These are phyloP conservation scores for Filobasidium wieringae DNA, from an alignment of 768 basidiomycete species.

Conservation along the genomic window DNA sequence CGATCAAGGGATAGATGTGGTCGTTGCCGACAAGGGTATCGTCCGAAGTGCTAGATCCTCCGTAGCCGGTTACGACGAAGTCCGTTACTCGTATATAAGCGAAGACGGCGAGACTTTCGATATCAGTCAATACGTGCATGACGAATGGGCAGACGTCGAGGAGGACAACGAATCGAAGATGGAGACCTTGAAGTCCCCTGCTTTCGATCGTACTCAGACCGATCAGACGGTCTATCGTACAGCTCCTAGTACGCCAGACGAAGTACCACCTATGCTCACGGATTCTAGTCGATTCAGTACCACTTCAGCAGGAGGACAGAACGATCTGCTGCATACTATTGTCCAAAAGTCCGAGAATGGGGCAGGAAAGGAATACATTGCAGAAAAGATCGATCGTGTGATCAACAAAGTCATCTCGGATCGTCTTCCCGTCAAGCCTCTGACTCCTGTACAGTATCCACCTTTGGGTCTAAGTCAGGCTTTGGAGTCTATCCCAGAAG, in stretches of 20 bases:
- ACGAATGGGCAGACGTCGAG: constrained; percentile 51
- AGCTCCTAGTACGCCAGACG: constrained; percentile 32
- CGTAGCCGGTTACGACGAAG: constrained; percentile 47
- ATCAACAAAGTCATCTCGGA: constrained; percentile 37
- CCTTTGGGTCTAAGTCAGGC: background rate
- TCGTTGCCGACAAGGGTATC: constrained; percentile 70
- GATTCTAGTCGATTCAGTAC: background rate
- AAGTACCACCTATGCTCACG: background rate
- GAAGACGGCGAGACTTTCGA: constrained; percentile 82
- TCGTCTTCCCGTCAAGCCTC: background rate
- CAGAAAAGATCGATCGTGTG: constrained; percentile 39
- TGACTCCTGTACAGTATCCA: background rate
- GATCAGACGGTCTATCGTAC: constrained; percentile 34
- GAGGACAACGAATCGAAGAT: constrained; percentile 10
- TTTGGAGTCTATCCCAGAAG: background rate
- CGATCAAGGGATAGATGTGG: constrained; percentile 74
- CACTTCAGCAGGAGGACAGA: constrained; percentile 1
- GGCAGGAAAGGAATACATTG: constrained; percentile 23
- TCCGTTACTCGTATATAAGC: constrained; percentile 89
- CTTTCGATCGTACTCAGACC: constrained; percentile 16
- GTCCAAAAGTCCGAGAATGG: constrained; percentile 20
- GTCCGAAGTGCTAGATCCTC: constrained; percentile 66
- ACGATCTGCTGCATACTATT: constrained; percentile 36
- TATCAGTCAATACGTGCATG: constrained; percentile 83
- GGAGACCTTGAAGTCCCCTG: constrained; percentile 11